Base-by-base conservation (phyloP, 139 green algal genomes). In the Chlorella sp. region DNA sequence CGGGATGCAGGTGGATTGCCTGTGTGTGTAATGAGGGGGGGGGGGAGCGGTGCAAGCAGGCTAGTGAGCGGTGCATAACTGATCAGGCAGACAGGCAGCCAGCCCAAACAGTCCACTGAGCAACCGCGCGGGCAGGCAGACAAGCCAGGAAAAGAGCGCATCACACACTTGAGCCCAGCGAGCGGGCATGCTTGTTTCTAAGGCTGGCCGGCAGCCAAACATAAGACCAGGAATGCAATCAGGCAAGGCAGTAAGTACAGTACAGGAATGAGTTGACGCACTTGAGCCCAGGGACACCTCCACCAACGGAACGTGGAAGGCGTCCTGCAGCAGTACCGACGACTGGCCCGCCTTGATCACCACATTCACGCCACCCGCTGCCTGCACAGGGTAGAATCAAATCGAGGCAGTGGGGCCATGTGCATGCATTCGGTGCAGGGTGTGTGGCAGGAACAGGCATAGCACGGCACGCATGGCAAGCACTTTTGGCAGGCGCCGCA, bases 271-370 rank as follows among this genome's bases (percentile, higher is more conserved):
- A 11, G 16, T 32, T 3, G 14, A n/a, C 76, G 36, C 76, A 82
- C 83, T 39, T 68, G 86, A 77, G 9, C 90, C 75, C n/a, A 94
- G 88, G 34, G 95, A 95, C 57, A 98, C 82, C 91, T 97, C 94
- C 75, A 95, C 78, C 19, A 98, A 83, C 4, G 96, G 95, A 7
- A 90, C 83, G 18, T 92, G 77, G 83, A 96, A 82, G 28, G 92
- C 90, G 88, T 96, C 94, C 39, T 93, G 92, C 89, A 97, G 69
- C 85, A 96, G 89, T 42, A 97, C 78, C 37, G 60, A 28, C 22
- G 60, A 61, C 86, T 78, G 76, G 2, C 90, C 92, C 0, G 91
- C 84, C 42, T 90, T 91, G 30, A 97, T 30, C 18, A 94, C 89
- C 83, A 96, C 81, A 71, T 95, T 93, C 36, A 95, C 78, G 16